phyloP scores from a whole-genome alignment of 2,329 filamentous ascomycete genomes.

The Endoconidiophora laricicola region DNA sequence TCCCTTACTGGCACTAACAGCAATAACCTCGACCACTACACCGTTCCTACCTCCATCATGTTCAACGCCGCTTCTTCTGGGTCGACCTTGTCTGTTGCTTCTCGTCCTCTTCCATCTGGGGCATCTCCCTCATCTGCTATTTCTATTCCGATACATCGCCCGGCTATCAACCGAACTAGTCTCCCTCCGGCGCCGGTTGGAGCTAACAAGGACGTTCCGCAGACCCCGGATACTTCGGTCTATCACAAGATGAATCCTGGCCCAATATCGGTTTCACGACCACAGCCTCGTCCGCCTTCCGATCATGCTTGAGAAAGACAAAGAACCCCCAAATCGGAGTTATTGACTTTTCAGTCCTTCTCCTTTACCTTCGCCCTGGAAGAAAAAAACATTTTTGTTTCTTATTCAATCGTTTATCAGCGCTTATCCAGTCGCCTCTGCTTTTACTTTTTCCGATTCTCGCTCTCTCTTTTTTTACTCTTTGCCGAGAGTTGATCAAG shows the following conservation, averaged over 20 bases:
- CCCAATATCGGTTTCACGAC: neutral
- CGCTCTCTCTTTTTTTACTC: slow-evolving; percentile 1
- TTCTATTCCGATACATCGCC: too few species aligned
- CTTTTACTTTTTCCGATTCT: slow-evolving; percentile 1
- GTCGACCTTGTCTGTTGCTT: neutral
- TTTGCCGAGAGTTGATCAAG: neutral
- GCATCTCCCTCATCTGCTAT: neutral
- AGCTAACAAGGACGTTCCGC: neutral
- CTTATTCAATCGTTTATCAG: slow-evolving; percentile 6
- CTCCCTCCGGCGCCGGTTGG: too few species aligned
- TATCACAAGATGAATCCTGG: neutral
- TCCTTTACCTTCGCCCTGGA: too few species aligned
- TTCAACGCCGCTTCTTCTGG: too few species aligned
- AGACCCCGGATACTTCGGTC: too few species aligned
- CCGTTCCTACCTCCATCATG: too few species aligned
- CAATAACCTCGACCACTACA: too few species aligned
- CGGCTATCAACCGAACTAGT: too few species aligned
- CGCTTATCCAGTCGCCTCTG: slow-evolving; percentile 3
- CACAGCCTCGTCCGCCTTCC: neutral
- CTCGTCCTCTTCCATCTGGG: neutral
- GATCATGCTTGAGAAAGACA: neutral
- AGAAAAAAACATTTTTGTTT: neutral
- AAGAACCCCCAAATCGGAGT: too few species aligned
- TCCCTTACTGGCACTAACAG: too few species aligned
- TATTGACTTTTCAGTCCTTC: too few species aligned